Base-by-base conservation (phyloP, 441 rosid genomes). In the Iberis amara region DNA sequence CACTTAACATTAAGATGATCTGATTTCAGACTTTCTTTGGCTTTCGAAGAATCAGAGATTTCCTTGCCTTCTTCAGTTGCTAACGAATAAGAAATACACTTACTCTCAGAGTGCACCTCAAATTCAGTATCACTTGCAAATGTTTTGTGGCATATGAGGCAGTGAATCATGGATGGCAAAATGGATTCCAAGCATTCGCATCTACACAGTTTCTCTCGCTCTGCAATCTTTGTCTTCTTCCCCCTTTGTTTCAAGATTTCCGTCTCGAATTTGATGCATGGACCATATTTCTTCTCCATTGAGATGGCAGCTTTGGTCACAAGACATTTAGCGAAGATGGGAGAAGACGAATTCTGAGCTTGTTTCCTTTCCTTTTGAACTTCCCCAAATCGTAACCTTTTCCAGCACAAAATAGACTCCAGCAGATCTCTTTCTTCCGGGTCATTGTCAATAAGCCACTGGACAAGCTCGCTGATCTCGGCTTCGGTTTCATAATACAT, bases 131-230 rank as follows among this genome's bases (percentile, higher is more conserved):
- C 76, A 64, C 57, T 67, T 54, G 66, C 41, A 49, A 78, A 78
- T 52, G 95, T 89, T 69, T 11, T 81, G 70, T 94, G 99, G 80
- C 99, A 94, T 55, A 77, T 70, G 55, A 58, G 55, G 68, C 99
- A 94, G 68, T 94, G 99, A 70, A 64, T 62, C 80, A 82, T 78
- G 37, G 87, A 79, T 51, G 94, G 85, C 84, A 81, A 85, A 59
- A 85, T 74, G 15, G 79, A 80, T 77, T 94, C 99, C 58, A 89
- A 76, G 67, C 99, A 94, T 67, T 76, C 78, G 47, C 99, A 94
- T 44, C 94, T 69, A 49, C 72, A 81, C 60, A 77, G 74, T 66
- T 72, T 80, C 57, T 81, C 94, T 64, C 55, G 77, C 52, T 66
- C 64, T 26, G 42, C 66, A 52, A 73, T 57, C 64, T 67, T 75